These are phyloP conservation scores for Gossypioides kirkii DNA, from an alignment of 345 rosid species.

Conservation along the genomic window DNA sequence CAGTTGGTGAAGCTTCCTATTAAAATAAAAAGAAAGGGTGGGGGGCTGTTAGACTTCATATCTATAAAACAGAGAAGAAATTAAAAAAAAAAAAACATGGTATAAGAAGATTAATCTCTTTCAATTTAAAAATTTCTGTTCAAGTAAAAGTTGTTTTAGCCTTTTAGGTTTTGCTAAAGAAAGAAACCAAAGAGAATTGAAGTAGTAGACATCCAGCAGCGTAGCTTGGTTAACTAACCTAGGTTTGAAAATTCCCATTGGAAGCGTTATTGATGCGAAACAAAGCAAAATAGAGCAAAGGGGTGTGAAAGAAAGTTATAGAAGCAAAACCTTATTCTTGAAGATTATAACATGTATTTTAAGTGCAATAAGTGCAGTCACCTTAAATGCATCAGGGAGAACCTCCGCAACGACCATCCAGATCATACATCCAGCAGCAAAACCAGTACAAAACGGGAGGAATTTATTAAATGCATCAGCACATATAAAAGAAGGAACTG, in stretches of 20 bases:
- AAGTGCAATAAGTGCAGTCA: slow-evolving; percentile 18
- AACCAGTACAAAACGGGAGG: slow-evolving; percentile 97
- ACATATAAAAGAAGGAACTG: slow-evolving; percentile 95
- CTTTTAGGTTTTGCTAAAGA: background rate
- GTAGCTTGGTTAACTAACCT: background rate
- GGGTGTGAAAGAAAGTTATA: background rate
- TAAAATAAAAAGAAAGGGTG: slow-evolving; percentile 1
- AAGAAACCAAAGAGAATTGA: background rate
- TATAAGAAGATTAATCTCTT: background rate
- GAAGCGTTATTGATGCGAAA: background rate
- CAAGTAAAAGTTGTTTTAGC: background rate
- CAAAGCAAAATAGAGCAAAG: background rate
- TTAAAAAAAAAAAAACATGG: background rate
- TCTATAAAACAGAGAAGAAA: background rate
- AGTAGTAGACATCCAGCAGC: background rate
- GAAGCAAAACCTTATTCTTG: background rate
- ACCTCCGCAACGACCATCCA: slow-evolving; percentile 99
- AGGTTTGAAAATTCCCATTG: background rate
- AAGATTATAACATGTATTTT: background rate
- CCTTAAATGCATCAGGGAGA: slow-evolving; percentile 99
- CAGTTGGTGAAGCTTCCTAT: slow-evolving; percentile 92
- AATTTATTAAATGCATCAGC: slow-evolving; percentile 94
- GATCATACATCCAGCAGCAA: slow-evolving; percentile 99
- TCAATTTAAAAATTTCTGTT: background rate
- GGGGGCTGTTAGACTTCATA: background rate